Percentiles rank a stretch among this genome's conserved stretches.
phyloP scores from a whole-genome alignment of 1,284 basidiomycete species.

The Porodaedalea pini region DNA sequence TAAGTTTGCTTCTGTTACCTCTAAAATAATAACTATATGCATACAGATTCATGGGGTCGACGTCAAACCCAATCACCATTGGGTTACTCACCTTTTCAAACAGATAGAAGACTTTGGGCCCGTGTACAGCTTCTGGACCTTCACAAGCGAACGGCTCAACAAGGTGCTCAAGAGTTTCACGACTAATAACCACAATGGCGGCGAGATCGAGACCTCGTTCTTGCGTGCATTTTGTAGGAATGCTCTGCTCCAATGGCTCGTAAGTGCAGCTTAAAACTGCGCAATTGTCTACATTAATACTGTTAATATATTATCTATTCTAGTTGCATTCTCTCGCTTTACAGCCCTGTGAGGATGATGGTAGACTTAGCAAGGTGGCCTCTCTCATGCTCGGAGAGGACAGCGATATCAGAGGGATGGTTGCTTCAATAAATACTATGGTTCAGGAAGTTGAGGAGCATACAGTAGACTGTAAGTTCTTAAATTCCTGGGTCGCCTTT shows the following conservation, averaged over 20 bases:
- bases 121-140: slow-evolving; percentile 22
- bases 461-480: not conserved
- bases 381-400: not conserved
- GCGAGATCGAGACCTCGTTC: too few species aligned
- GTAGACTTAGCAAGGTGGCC: not conserved
- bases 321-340: not conserved
- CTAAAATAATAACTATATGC: too few species aligned
- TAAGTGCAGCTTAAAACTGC: not conserved
- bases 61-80: slow-evolving; percentile 22
- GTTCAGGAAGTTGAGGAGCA: slow-evolving; percentile 7
- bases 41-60: slow-evolving; percentile 16
- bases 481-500: not conserved
- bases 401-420: not conserved
- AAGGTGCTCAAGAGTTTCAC: slow-evolving; percentile 20
- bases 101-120: too few species aligned
- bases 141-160: slow-evolving; percentile 21
- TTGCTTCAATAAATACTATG: not conserved
- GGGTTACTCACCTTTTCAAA: slow-evolving; percentile 15
- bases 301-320: not conserved
- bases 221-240: not conserved
- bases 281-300: not conserved
- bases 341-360: not conserved
- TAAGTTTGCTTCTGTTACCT: too few species aligned
- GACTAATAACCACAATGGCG: slow-evolving; percentile 20
- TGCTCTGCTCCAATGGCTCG: not conserved